Percentiles rank a stretch among this genome's conserved stretches.
phyloP scores from a whole-genome alignment of 2,329 filamentous ascomycete genomes.

The Conoideocrella luteorostrata region DNA sequence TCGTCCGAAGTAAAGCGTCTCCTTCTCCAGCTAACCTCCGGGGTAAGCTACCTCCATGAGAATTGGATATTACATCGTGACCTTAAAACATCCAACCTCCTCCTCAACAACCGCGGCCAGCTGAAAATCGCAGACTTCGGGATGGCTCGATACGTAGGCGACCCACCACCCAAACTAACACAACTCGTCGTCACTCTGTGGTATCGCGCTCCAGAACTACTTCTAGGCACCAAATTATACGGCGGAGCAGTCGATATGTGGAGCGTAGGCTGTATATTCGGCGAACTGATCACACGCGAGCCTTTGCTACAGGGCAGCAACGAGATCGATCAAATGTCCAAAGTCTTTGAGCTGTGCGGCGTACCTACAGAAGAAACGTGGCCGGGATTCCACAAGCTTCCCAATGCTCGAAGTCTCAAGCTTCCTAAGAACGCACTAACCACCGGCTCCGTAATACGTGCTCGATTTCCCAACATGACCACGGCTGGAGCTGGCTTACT shows the following conservation, averaged over 20 bases:
- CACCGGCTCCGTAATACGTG: conserved; percentile 54
- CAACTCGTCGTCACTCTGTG: conserved; percentile 93
- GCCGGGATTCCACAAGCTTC: conserved; percentile 80
- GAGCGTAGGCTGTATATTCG: conserved; percentile 94
- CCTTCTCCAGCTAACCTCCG: conserved; percentile 72
- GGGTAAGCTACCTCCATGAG: conserved; percentile 77
- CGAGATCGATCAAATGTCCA: conserved; percentile 82
- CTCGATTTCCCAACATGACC: conserved; percentile 77
- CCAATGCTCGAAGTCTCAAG: conserved; percentile 75
- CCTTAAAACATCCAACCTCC: conserved; percentile 86
- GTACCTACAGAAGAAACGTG: conserved; percentile 76
- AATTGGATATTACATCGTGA: conserved; percentile 92
- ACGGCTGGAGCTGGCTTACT: conserved; percentile 66
- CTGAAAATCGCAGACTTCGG: conserved; percentile 97
- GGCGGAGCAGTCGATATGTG: conserved; percentile 80
- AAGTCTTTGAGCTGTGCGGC: conserved; percentile 85
- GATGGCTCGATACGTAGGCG: conserved; percentile 86
- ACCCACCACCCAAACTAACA: conserved; percentile 73
- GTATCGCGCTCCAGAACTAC: conserved; percentile 88
- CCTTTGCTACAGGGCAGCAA: conserved; percentile 83
- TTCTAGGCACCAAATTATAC: conserved; percentile 75
- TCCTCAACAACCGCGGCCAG: conserved; percentile 90
- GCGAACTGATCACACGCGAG: conserved; percentile 76
- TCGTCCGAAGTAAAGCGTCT: conserved; percentile 90
- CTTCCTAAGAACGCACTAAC: conserved; percentile 47